A percentile compares a stretch with the other conserved stretches of the same genome.
Conservation (phyloP, 257 asterid species). For the Apocynum venetum region DNA sequence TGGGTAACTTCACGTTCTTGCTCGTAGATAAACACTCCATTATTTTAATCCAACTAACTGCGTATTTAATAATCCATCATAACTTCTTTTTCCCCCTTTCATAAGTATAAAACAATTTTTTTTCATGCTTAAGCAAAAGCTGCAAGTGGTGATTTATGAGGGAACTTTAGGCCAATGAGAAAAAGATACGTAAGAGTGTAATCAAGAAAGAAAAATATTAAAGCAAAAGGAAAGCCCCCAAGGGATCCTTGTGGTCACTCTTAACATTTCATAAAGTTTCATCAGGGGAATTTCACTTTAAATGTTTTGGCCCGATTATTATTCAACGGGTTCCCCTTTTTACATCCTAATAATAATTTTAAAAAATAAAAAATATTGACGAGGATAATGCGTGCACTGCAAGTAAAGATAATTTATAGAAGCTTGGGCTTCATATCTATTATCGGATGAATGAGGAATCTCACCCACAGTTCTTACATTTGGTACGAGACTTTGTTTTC, state of each 20-base stretch:
- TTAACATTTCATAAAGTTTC: not conserved
- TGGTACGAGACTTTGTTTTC: not conserved
- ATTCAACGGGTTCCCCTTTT: slow-evolving; percentile 7
- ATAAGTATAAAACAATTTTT: not conserved
- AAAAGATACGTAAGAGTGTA: not conserved
- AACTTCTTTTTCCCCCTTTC: too few species aligned
- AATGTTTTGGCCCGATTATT: not conserved
- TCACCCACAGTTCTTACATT: not conserved
- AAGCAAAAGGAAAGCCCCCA: not conserved
- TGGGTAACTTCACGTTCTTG: not conserved
- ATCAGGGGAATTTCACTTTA: slow-evolving; percentile 11
- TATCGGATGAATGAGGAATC: not conserved
- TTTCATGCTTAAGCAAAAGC: not conserved
- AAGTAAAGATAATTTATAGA: slow-evolving; percentile 6
- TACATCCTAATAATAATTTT: too few species aligned
- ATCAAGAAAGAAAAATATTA: not conserved
- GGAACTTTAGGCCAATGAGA: not conserved
- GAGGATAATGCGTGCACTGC: slow-evolving; percentile 17
- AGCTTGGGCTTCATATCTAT: not conserved
- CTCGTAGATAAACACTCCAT: not conserved
- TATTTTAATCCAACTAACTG: not conserved
- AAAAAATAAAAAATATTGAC: not conserved
- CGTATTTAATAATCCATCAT: not conserved
- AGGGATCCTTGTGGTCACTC: not conserved
- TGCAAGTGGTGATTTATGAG: not conserved